A percentile compares a stretch with the other conserved stretches of the same genome.
phyloP scores from a whole-genome alignment of 768 basidiomycete genomes.

The Pleurotus djamor region DNA sequence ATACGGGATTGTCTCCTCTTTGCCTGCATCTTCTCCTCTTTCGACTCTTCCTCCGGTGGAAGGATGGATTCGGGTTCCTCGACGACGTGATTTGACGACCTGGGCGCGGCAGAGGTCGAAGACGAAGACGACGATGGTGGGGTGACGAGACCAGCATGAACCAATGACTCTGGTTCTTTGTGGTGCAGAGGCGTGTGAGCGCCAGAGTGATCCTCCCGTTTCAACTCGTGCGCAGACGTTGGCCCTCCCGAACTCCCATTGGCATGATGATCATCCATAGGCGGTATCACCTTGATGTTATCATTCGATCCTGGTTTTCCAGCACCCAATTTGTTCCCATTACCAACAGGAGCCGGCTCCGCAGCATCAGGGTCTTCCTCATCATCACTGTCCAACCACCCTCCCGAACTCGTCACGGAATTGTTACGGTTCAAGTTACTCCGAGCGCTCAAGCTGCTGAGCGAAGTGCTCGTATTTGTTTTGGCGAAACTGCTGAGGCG shows the following conservation, averaged over 20 bases:
- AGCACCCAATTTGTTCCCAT: neutral
- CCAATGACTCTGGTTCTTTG: constrained; percentile 20
- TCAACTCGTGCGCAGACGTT: constrained; percentile 1
- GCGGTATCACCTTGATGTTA: constrained; percentile 36
- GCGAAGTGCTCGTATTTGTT: constrained; percentile 1
- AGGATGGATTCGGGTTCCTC: neutral
- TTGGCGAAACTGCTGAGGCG: constrained; percentile 28
- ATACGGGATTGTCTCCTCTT: constrained; percentile 28
- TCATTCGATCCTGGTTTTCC: constrained; percentile 30
- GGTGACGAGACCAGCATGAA: neutral
- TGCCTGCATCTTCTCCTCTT: constrained; percentile 19
- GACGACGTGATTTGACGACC: neutral
- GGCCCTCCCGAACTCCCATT: constrained; percentile 11
- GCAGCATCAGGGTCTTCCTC: constrained; percentile 20
- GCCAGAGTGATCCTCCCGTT: constrained; percentile 5
- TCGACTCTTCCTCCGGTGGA: constrained; percentile 6
- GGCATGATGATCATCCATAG: constrained; percentile 20
- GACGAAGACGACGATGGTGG: neutral
- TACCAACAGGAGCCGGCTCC: neutral
- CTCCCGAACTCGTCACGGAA: constrained; percentile 29
- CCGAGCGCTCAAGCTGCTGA: neutral
- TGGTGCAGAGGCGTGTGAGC: constrained; percentile 6
- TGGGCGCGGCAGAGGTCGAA: neutral
- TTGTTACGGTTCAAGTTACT: neutral
- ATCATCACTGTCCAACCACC: constrained; percentile 26